These are phyloP conservation scores for Wallemia hederae DNA, from an alignment of 1,284 basidiomycete genomes.

Conservation along the genomic window DNA sequence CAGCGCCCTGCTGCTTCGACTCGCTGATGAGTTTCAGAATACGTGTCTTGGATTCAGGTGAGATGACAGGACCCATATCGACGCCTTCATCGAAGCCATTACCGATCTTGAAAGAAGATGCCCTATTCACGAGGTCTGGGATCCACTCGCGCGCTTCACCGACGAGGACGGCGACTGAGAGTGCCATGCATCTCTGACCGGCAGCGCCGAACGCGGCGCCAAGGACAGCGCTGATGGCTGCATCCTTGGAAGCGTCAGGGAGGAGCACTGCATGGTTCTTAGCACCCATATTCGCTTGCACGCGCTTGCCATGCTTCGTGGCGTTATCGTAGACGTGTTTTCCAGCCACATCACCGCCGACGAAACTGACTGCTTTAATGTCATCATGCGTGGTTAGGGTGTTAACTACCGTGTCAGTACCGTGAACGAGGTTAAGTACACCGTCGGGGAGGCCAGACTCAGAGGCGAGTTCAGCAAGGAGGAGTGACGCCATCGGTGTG, in stretches of 20 bases:
- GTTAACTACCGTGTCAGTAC: constrained; percentile 65
- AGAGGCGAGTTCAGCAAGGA: constrained; percentile 44
- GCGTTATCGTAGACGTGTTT: constrained; percentile 76
- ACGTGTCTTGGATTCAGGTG: constrained; percentile 50
- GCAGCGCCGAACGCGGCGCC: constrained; percentile 94
- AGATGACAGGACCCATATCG: constrained; percentile 88
- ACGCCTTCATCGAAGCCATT: constrained; percentile 67
- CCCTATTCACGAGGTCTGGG: constrained; percentile 56
- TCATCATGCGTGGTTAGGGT: constrained; percentile 70
- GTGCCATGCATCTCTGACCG: constrained; percentile 85
- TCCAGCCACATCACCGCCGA: constrained; percentile 82
- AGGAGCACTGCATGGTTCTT: constrained; percentile 90
- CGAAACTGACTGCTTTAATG: constrained; percentile 86
- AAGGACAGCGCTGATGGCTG: constrained; percentile 69
- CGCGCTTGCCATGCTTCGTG: constrained; percentile 63
- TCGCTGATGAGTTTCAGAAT: constrained; percentile 51
- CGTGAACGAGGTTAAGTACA: constrained; percentile 34
- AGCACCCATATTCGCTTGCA: constrained; percentile 81
- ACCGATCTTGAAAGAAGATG: constrained; percentile 48
- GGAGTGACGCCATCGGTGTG: constrained; percentile 88
- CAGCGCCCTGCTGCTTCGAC: constrained; percentile 56
- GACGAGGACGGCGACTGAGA: constrained; percentile 64
- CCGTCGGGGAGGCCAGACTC: constrained; percentile 13
- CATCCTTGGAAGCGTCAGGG: constrained; percentile 75
- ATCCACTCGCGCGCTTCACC: constrained; percentile 59